Percentiles rank a stretch among this genome's conserved stretches.
phyloP scores from a whole-genome alignment of 495 filamentous ascomycete species.

The Pseudevernia furfuracea region DNA sequence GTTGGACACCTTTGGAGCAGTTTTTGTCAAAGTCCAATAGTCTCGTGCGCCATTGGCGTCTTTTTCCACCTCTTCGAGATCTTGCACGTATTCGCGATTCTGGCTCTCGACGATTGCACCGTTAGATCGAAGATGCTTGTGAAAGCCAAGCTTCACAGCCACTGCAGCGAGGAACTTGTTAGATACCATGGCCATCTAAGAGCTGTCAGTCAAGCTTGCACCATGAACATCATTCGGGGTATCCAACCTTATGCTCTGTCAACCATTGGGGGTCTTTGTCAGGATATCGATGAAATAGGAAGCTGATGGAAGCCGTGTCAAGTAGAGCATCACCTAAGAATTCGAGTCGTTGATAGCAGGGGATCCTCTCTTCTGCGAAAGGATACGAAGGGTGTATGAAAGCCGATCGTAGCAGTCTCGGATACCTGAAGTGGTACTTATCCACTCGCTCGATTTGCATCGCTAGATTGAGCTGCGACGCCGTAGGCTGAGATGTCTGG shows the following conservation, averaged over 20 bases:
- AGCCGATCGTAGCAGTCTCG: slow-evolving; percentile 70
- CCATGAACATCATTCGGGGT: neutral
- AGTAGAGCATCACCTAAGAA: slow-evolving; percentile 88
- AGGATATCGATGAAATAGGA: slow-evolving; percentile 69
- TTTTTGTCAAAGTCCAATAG: slow-evolving; percentile 66
- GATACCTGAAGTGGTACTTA: slow-evolving; percentile 73
- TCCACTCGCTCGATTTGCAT: slow-evolving; percentile 56
- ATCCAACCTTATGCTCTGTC: slow-evolving; percentile 79
- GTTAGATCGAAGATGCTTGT: slow-evolving; percentile 62
- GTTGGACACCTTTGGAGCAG: slow-evolving; percentile 60
- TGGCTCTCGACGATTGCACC: slow-evolving; percentile 50
- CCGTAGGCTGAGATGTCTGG: slow-evolving; percentile 51
- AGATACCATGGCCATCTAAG: slow-evolving; percentile 90
- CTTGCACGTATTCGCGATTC: slow-evolving; percentile 61
- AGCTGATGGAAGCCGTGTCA: slow-evolving; percentile 78
- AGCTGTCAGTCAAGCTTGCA: slow-evolving; percentile 13
- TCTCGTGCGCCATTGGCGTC: slow-evolving; percentile 53
- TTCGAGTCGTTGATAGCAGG: slow-evolving; percentile 86
- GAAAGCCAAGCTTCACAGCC: slow-evolving; percentile 66
- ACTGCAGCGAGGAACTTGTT: slow-evolving; percentile 89
- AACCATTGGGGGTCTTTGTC: slow-evolving; percentile 90
- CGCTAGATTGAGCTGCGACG: slow-evolving; percentile 59
- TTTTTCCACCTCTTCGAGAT: slow-evolving; percentile 49
- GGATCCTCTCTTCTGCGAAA: slow-evolving; percentile 63
- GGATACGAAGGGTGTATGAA: slow-evolving; percentile 84